Percentiles rank a stretch among this genome's conserved stretches.
phyloP scores from a whole-genome alignment of 495 filamentous ascomycete genomes.

The Patellaria atrata region DNA sequence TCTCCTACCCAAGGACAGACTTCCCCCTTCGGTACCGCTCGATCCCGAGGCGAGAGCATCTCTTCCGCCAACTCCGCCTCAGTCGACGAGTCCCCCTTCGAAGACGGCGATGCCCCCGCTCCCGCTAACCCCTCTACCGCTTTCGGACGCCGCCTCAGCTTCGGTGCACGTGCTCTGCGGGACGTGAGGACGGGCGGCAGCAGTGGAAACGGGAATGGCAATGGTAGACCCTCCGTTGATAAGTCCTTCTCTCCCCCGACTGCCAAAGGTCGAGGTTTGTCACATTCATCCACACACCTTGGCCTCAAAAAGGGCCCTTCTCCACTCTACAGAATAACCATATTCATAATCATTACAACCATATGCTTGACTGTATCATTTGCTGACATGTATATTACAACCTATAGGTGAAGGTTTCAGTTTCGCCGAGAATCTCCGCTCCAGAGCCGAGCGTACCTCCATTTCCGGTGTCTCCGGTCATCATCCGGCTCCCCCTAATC shows the following conservation, averaged over 20 bases:
- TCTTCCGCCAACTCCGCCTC: conserved; percentile 56
- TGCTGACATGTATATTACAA: conserved; percentile 43
- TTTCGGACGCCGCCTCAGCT: conserved; percentile 77
- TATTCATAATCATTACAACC: conserved; percentile 14
- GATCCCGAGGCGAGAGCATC: conserved; percentile 55
- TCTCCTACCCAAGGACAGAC: conserved; percentile 59
- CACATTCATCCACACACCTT: conserved; percentile 17
- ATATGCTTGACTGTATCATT: conserved; percentile 31
- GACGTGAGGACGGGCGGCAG: conserved; percentile 43
- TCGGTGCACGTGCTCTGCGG: conserved; percentile 74
- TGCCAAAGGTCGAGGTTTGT: conserved; percentile 36
- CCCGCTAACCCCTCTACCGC: conserved; percentile 43
- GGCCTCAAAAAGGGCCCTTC: no score
- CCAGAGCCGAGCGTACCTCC: conserved; percentile 71
- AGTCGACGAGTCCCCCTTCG: conserved; percentile 74
- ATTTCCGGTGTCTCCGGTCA: conserved; percentile 29
- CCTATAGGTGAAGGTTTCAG: conserved; percentile 79
- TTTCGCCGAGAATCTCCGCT: conserved; percentile 86
- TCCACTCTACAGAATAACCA: conserved; percentile 8
- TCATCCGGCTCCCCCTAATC: conserved; percentile 18
- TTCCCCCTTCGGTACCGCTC: conserved; percentile 40
- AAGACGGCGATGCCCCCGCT: conserved; percentile 50
- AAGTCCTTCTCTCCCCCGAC: conserved; percentile 31
- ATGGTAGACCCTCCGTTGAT: conserved; percentile 26
- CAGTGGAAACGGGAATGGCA: conserved; percentile 23